Evolutionary conservation across 192 early-diverging fungal genomes (phyloP).

Genomic region (Gonapodya sp.): DNA sequence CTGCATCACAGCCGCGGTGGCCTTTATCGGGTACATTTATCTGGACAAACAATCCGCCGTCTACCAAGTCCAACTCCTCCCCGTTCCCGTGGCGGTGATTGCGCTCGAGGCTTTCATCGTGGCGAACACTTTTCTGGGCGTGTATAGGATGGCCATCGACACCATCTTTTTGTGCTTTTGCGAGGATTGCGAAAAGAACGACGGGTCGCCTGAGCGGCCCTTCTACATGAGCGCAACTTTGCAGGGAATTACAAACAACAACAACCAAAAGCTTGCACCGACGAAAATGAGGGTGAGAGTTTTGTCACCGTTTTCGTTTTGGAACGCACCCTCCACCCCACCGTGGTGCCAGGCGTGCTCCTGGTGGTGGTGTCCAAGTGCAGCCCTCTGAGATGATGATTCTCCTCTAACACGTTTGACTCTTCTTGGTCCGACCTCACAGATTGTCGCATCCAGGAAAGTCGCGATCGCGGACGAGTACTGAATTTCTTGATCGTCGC

Average conservation of each 20-base stretch:
- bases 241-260: conserved; percentile 14
- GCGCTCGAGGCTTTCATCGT: conserved; percentile 24
- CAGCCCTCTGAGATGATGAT: too few relatives aligned
- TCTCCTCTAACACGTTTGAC: too few relatives aligned
- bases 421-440: neutral
- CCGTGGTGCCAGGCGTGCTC: too few relatives aligned
- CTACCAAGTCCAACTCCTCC: conserved; percentile 3
- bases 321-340: too few relatives aligned
- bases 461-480: conserved; percentile 1
- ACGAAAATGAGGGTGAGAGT: conserved; percentile 2
- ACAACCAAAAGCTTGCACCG: conserved; percentile 5
- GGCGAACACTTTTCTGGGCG: conserved; percentile 31
- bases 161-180: conserved; percentile 46
- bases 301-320: too few relatives aligned
- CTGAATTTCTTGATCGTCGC: too few relatives aligned
- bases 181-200: conserved; percentile 42
- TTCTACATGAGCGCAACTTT: conserved; percentile 37
- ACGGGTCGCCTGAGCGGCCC: conserved; percentile 34
- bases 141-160: conserved; percentile 39
- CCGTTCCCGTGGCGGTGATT: conserved; percentile 23
- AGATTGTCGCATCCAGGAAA: neutral
- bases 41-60: neutral
- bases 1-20: conserved; percentile 26
- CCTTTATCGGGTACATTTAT: conserved; percentile 16
- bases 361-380: too few relatives aligned